Conservation (phyloP, 805 yeast species). For the Saccharomyces paradoxus region DNA sequence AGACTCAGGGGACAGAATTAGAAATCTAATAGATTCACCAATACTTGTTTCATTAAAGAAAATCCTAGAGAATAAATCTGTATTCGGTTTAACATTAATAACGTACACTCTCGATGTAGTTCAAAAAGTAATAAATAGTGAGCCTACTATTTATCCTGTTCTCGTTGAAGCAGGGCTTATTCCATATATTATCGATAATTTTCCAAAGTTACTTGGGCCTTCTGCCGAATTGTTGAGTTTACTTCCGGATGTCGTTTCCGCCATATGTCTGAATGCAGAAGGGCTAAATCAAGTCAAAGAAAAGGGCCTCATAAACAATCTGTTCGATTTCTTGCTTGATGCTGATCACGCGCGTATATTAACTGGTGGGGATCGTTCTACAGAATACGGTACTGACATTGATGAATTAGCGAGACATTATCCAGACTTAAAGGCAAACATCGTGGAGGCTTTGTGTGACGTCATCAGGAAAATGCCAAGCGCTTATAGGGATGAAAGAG, state of each 20-base stretch:
- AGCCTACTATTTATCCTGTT: slow-evolving; percentile 80
- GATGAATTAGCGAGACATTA: slow-evolving; percentile 82
- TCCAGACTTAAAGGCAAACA: slow-evolving; percentile 56
- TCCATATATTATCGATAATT: slow-evolving; percentile 52
- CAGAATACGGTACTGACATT: slow-evolving; percentile 54
- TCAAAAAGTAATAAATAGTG: slow-evolving; percentile 70
- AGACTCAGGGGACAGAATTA: slow-evolving; percentile 76
- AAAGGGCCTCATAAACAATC: slow-evolving; percentile 31
- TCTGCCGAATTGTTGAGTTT: slow-evolving; percentile 50
- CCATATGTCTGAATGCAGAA: slow-evolving; percentile 66
- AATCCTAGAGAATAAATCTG: slow-evolving; percentile 45
- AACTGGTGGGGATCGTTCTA: slow-evolving; percentile 44
- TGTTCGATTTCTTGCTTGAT: slow-evolving; percentile 47
- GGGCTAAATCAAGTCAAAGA: slow-evolving; percentile 54
- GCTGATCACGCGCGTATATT: slow-evolving; percentile 46
- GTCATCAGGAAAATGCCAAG: slow-evolving; percentile 44
- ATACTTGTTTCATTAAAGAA: slow-evolving; percentile 53
- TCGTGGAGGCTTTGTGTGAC: slow-evolving; percentile 40
- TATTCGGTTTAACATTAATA: slow-evolving; percentile 62
- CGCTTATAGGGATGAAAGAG: slow-evolving; percentile 31
- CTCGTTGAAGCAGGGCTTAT: slow-evolving; percentile 71
- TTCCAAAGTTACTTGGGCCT: slow-evolving; percentile 48
- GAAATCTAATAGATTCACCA: slow-evolving; percentile 81
- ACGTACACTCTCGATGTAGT: slow-evolving; percentile 56
- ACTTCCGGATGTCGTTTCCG: slow-evolving; percentile 71